Base-by-base conservation (phyloP, 2,329 filamentous ascomycete species). In the Epichloe festucae region DNA sequence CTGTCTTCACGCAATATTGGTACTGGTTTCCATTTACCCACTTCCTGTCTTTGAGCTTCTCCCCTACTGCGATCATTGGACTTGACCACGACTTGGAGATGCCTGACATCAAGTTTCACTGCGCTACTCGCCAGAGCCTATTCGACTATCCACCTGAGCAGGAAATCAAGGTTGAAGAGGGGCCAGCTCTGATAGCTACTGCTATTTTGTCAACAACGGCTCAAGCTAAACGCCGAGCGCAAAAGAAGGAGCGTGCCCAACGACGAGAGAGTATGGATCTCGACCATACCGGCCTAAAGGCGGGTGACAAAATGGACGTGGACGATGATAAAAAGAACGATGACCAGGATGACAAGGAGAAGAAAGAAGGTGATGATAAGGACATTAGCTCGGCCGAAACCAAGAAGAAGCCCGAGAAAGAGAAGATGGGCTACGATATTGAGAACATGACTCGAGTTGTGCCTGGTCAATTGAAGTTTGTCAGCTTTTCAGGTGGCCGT, bases 11-110 rank as follows among this genome's bases (percentile, higher is more conserved):
- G 8, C 93, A 98, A 67, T 98, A 98, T 74, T 98, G 93, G 93
- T 98, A 98, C 74, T 98, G 93, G 93, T 98, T 98, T 80, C 93
- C 93, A 54, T 85, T 97, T 62, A 95, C 93, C 34, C 93, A 98
- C 70, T 98, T 98, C 81, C 69, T 98, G 53, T 94, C 91, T 0
- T 77, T 98, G 55, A 90, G 89, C 62, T 97, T 98, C 71, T 89
- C 88, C n/a, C 93, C 93, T 1, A 98, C 94, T 1, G 87, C 93
- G 1, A 87, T 98, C 63, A 96, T 97, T 60, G 91, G 87, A 54
- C 81, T 98, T 27, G 90, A 98, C 65, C 85, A 94, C 63, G 88
- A 96, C 63, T 78, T 98, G 14, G 89, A 96, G 62, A 89, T 95
- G 51, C 89, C 94, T 19, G 84, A 84, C 64, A 90, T 96, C 79